Evolutionary conservation across 306 rosid genomes (phyloP).

Genomic region (Erythrophleum fordii): DNA sequence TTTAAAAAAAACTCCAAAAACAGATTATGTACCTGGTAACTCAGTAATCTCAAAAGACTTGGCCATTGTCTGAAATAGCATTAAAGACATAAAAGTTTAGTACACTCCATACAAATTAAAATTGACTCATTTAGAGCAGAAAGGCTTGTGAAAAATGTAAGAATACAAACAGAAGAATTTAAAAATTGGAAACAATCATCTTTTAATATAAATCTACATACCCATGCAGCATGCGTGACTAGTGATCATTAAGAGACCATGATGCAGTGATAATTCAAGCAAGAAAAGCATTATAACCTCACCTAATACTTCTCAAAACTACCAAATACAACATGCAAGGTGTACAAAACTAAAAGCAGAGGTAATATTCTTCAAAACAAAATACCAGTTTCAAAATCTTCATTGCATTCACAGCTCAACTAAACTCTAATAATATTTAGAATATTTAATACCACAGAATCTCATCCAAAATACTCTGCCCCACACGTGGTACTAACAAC

Average conservation of each 20-base stretch:
- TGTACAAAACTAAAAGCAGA: conserved; percentile 23
- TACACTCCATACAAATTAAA: conserved; percentile 25
- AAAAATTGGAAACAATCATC: conserved; percentile 1
- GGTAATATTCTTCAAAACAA: conserved; percentile 15
- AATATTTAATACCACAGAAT: neutral
- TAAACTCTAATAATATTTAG: neutral
- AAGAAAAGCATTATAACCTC: conserved; percentile 13
- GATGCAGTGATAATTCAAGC: conserved; percentile 15
- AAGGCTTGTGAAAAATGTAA: conserved; percentile 26
- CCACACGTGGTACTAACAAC: neutral
- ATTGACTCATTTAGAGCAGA: conserved; percentile 20
- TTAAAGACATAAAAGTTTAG: conserved; percentile 43
- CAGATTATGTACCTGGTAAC: conserved; percentile 76
- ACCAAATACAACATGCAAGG: conserved; percentile 8
- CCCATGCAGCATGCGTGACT: conserved; percentile 25
- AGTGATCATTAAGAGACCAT: conserved; percentile 19
- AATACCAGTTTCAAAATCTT: conserved; percentile 21
- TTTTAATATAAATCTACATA: conserved; percentile 7
- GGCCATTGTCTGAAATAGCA: conserved; percentile 82
- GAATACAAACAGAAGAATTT: neutral
- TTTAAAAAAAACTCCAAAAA: conserved; percentile 7
- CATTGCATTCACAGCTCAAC: conserved; percentile 16
- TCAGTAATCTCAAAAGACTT: conserved; percentile 99
- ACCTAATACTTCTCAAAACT: neutral
- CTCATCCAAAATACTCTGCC: conserved; percentile 8